A percentile compares a stretch with the other conserved stretches of the same genome.
Evolutionary conservation across 768 basidiomycete genomes (phyloP).

Genomic region (Leccinellum luteum): DNA sequence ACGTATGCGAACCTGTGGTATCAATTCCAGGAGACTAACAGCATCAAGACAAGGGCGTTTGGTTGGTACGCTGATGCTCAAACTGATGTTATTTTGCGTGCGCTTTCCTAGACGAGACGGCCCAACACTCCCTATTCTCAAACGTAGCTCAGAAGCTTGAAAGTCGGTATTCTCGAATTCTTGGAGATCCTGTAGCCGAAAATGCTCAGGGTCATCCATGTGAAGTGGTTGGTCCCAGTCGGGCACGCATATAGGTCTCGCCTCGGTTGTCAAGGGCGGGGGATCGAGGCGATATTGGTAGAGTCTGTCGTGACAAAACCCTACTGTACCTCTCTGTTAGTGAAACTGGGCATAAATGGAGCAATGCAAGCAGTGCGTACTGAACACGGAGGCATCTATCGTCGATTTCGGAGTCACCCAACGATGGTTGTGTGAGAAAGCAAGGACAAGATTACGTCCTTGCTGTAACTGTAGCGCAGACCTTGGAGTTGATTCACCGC

Average conservation of each 20-base stretch:
- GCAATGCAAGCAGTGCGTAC: conserved; percentile 15
- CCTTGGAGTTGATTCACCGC: not conserved
- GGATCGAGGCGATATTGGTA: conserved; percentile 24
- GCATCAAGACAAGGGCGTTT: conserved; percentile 37
- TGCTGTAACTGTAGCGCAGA: conserved; percentile 10
- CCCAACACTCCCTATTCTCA: not conserved
- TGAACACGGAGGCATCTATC: conserved; percentile 15
- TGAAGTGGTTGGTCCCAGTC: conserved; percentile 40
- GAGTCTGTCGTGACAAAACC: conserved; percentile 12
- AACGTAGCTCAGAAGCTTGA: conserved; percentile 2
- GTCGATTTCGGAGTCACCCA: conserved; percentile 23
- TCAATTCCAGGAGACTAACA: conserved; percentile 35
- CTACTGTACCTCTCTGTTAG: conserved; percentile 22
- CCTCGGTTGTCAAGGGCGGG: conserved; percentile 8
- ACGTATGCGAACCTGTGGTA: conserved; percentile 45
- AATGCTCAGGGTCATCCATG: conserved; percentile 35
- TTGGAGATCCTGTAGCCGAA: conserved; percentile 38
- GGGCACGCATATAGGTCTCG: conserved; percentile 9
- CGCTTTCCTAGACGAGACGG: conserved; percentile 10
- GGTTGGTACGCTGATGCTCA: conserved; percentile 9
- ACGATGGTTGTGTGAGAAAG: conserved; percentile 7
- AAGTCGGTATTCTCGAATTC: conserved; percentile 43
- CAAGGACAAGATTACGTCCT: conserved; percentile 20
- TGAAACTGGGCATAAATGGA: not conserved
- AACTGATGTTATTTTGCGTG: not conserved